Evolutionary conservation across 345 rosid species (phyloP), one percentile per base, ranked within the genome.

Genomic region (Salix brachista): DNA sequence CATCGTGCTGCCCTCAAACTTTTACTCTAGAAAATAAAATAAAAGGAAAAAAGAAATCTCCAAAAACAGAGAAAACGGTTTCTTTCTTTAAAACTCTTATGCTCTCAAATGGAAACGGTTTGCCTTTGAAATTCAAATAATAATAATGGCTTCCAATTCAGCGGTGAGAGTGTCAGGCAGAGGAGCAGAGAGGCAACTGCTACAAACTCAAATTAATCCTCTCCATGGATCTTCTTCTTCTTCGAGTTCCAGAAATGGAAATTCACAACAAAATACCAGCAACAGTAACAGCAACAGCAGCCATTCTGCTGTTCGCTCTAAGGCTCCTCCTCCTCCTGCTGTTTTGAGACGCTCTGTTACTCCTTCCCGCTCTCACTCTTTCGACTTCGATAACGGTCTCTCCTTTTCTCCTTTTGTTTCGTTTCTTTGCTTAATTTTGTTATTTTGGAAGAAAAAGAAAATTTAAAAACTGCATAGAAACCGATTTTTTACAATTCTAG

Each of bases 261-360:
- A 77, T 61, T 80, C 84, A 64, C 83, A 79, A 9, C 79, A 44
- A 32, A 44, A 10, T 41, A 41, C 2, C 37, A 34, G 37, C 2
- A 41, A 0, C 11, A 41, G 61, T 12, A 67, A 66, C 19, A 21
- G 19, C 4, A 21, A 36, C 8, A 5, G 13, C 70, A 17, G 9
- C 14, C 88, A 83, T 74, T 79, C 87, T 39, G 52, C 86, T 39
- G 52, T 25, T 34, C 73, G 76, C 52, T 77, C 75, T 25, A 83
- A 73, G 73, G 69, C 80, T 48, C 65, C 71, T 25, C 21, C 78
- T 18, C 23, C 32, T 21, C 3, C 78, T 18, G 23, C 32, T 30
- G 23, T 88, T 7, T 79, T 84, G 19, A 82, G 94, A 67, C 98
- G 97, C 78, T 87, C 96, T 78, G 87, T 84, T 83, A 86, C 93